Evolutionary conservation across 768 basidiomycete genomes (phyloP), one percentile per base, ranked within the genome.

Genomic region (Tulasnella sp.): DNA sequence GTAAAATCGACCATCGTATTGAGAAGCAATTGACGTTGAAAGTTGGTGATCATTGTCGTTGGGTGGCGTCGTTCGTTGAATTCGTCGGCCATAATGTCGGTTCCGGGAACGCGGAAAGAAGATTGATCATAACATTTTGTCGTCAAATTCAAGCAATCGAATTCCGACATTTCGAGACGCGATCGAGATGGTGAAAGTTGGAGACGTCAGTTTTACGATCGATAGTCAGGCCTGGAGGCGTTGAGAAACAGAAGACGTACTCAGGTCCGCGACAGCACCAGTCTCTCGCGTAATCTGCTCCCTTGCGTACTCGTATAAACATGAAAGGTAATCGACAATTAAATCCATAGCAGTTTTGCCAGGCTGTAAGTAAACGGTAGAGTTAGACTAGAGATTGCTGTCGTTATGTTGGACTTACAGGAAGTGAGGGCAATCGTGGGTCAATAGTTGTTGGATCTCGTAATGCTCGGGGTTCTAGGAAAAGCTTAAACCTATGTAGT

Each of bases 271-370:
- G 5, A 95, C 90, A 34, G 87, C 88, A 39, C 92, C 92, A 76
- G 94, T 92, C 75, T 95, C 90, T 72, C 88, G 86, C 19, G 92
- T 94, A 76, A 95, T 94, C 76, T 90, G 89, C 66, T 90, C 88
- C 77, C 90, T 91, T 17, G 91, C 91, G 76, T 94, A 90, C 78
- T 90, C 89, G 91, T 92, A 95, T 52, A 95, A 81, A 76, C 89
- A 90, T 64, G 86, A 85, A 41, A 95, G 82, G 79, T 91, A 95
- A 78, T 94, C 93, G 62, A 90, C 82, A 74, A 95, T 92, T 76
- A 94, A 82, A 80, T 94, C 89, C 75, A 89, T 35, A 14, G 71
- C 71, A 22, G 62, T 63, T 35, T 72, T 72, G 37, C 35, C 35
- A n/a, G 71, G 71, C 71, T 72, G 40, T 16, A 39, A 5, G 34